These are phyloP conservation scores for Ganoderma lucidum DNA, from an alignment of 1,284 basidiomycete species.

Conservation along the genomic window DNA sequence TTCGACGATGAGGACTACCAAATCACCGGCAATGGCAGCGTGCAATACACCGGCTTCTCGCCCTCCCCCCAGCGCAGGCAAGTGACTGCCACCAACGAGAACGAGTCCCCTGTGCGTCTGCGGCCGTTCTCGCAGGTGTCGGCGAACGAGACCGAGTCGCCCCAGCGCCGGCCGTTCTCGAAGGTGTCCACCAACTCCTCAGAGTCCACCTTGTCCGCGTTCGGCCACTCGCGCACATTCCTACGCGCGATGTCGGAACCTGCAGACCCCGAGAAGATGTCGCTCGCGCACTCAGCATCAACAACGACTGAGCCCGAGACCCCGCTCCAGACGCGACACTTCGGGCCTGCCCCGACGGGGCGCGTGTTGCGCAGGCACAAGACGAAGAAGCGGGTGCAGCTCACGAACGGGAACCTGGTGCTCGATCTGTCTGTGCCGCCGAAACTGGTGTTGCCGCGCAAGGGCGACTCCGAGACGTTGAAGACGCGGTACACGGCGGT, in stretches of 20 bases:
- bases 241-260: conserved; percentile 30
- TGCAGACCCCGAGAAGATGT: conserved; percentile 35
- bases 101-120: conserved; percentile 15
- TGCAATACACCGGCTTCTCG: conserved; percentile 58
- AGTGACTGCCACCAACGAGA: conserved; percentile 35
- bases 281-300: conserved; percentile 32
- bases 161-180: conserved; percentile 20
- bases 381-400: conserved; percentile 72
- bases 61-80: conserved; percentile 32
- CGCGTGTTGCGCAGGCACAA: conserved; percentile 80
- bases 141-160: conserved; percentile 10
- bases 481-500: conserved; percentile 89
- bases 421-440: conserved; percentile 88
- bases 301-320: conserved; percentile 42
- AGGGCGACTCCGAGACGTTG: conserved; percentile 86
- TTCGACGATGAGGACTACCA: conserved; percentile 75
- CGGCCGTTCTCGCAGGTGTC: conserved; percentile 15
- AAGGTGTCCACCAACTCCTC: conserved; percentile 21
- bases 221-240: conserved; percentile 21
- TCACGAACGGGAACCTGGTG: conserved; percentile 88
- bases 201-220: conserved; percentile 12
- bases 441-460: conserved; percentile 83
- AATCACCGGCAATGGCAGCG: conserved; percentile 59
- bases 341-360: conserved; percentile 86
- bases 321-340: conserved; percentile 78